Evolutionary conservation across 768 basidiomycete species (phyloP).

Genomic region (Trametes cubensis): DNA sequence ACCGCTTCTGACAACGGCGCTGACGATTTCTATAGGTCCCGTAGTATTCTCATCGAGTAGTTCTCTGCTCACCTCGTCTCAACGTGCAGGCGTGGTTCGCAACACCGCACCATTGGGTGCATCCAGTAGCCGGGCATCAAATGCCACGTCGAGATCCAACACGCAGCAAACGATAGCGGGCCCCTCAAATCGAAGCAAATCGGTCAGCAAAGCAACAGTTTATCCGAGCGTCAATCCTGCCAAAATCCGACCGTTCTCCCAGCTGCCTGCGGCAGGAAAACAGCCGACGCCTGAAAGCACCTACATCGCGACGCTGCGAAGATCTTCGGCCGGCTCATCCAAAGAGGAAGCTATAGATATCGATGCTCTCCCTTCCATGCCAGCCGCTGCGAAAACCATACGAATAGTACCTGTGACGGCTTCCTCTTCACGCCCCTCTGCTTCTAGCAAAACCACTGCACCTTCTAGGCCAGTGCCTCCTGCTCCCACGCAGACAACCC

Average conservation of each 20-base stretch:
- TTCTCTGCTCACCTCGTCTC: constrained; percentile 1
- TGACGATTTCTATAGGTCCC: neutral
- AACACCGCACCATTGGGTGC: constrained; percentile 1
- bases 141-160: neutral
- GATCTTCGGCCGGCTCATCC: neutral
- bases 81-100: neutral
- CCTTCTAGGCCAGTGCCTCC: neutral
- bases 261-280: neutral
- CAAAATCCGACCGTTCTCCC: neutral
- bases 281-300: neutral
- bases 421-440: neutral
- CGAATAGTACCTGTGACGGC: neutral
- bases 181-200: neutral
- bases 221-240: neutral
- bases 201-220: neutral
- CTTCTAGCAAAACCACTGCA: neutral
- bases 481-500: neutral
- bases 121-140: constrained; percentile 5
- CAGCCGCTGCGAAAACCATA: neutral
- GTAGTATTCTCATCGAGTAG: constrained; percentile 9
- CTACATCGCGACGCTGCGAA: neutral
- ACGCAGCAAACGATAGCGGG: constrained; percentile 1
- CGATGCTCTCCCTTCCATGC: neutral
- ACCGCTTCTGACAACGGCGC: neutral
- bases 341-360: constrained; percentile 14